Percentiles rank a stretch among this genome's conserved stretches.
Evolutionary conservation across 2,329 filamentous ascomycete species (phyloP).

Genomic region (Cordyceps sp.): DNA sequence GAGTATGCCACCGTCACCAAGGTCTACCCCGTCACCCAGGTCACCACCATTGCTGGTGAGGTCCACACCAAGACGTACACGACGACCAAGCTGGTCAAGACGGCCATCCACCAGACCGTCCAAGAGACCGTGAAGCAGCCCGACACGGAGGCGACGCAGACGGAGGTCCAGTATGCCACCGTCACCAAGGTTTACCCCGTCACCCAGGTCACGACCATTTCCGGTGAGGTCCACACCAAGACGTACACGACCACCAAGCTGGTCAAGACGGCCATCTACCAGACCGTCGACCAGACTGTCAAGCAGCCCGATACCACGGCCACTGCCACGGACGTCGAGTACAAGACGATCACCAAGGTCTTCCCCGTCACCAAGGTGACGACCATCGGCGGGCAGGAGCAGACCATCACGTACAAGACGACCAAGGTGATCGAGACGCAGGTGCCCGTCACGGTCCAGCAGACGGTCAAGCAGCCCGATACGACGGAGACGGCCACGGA

Average conservation of each 20-base stretch:
- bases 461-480: constrained; percentile 4
- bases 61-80: constrained; percentile 8
- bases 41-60: constrained; percentile 11
- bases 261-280: constrained; percentile 11
- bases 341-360: constrained; percentile 24
- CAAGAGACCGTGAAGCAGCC: constrained; percentile 14
- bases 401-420: constrained; percentile 19
- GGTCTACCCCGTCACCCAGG: constrained; percentile 22
- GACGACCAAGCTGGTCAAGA: constrained; percentile 9
- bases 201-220: constrained; percentile 25
- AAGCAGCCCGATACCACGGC: constrained; percentile 3
- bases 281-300: constrained; percentile 16
- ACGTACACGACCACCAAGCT: constrained; percentile 22
- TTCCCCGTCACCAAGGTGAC: constrained; percentile 23
- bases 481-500: constrained; percentile 4
- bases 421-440: constrained; percentile 19
- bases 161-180: constrained; percentile 20
- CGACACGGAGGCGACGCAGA: constrained; percentile 14
- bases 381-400: constrained; percentile 21
- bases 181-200: constrained; percentile 26
- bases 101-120: constrained; percentile 11
- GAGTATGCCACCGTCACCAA: constrained; percentile 24
- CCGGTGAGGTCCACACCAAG: constrained; percentile 18
- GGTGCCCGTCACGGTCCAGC: constrained; percentile 15
- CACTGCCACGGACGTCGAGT: constrained; percentile 6